Base-by-base conservation (phyloP, 805 yeast species). In the Candida boleticola region DNA sequence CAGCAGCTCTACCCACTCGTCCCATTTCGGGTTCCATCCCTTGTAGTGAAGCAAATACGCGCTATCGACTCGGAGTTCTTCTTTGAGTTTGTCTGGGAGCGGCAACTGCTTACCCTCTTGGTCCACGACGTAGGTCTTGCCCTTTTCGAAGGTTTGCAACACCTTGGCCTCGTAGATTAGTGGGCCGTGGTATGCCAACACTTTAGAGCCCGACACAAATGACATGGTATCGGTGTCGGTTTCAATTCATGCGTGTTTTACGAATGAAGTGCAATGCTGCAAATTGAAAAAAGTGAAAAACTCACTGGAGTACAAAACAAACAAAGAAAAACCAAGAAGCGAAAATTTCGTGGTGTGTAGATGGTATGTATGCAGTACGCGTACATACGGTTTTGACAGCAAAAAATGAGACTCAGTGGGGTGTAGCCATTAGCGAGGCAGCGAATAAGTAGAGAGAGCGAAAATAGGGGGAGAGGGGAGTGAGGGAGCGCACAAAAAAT, bases 1-100 rank as follows among this genome's bases (percentile, higher is more conserved):
- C 30, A 79, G 82, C 5, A 64, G 61, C 1, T 77, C 75, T 1
- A 92, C 92, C 99, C 99, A 92, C 61, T 92, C 99, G 58, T 92
- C 98, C 96, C 97, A 92, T 44, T 89, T 82, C 14, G 83, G 64
- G 55, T 90, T 92, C 99, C 99, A 92, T 2, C 99, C 98, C 51
- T 83, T 85, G 63, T 92, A 92, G 57, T 93, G 99, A 14, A 92
- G 79, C 50, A 71, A 82, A 62, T 80, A 90, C 23, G 81, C 56
- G 36, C 60, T 51, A n/a, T 47, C 43, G 3, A 55, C 61, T 5
- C 50, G 43, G 27, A 61, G 47, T n/a, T 54, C 53, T 13, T 50
- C 58, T 11, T 64, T 66, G 30, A 60, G 45, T 14, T 55, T 53
- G 37, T 29, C 41, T 10, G 41, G 35, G 7, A 38, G 46, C 4